Percentiles rank a stretch among this genome's conserved stretches.
Conservation (phyloP, 805 yeast species). For the Wickerhamomyces alni region DNA sequence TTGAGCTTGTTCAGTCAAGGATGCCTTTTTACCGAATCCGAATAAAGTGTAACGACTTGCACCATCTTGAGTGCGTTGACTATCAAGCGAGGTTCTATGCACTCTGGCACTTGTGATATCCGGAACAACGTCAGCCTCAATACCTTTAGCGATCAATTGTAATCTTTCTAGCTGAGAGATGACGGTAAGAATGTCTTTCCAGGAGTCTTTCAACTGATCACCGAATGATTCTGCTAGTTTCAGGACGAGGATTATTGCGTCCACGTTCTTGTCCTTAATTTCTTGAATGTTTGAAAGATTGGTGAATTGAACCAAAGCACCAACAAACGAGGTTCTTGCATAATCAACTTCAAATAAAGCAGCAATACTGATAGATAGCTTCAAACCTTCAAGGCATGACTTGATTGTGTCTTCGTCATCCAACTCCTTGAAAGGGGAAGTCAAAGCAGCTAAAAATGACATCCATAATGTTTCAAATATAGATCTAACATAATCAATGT, state of each 20-base stretch:
- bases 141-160: slow-evolving; percentile 82
- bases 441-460: slow-evolving; percentile 91
- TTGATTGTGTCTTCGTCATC: slow-evolving; percentile 67
- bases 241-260: slow-evolving; percentile 68
- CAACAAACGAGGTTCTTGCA: slow-evolving; percentile 84
- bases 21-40: slow-evolving; percentile 46
- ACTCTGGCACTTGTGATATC: slow-evolving; percentile 72
- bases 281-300: slow-evolving; percentile 75
- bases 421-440: slow-evolving; percentile 88
- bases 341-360: slow-evolving; percentile 77
- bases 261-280: slow-evolving; percentile 71
- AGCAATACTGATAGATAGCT: slow-evolving; percentile 74
- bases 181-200: slow-evolving; percentile 78
- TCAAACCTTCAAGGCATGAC: slow-evolving; percentile 79
- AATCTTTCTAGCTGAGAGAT: slow-evolving; percentile 89
- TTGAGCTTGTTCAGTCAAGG: slow-evolving; percentile 63
- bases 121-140: slow-evolving; percentile 78
- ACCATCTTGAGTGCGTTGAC: slow-evolving; percentile 32
- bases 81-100: slow-evolving; percentile 45
- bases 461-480: slow-evolving; percentile 95
- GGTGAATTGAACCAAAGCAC: slow-evolving; percentile 84
- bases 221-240: slow-evolving; percentile 79
- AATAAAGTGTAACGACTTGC: slow-evolving; percentile 42
- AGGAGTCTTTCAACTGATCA: slow-evolving; percentile 62
- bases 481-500: slow-evolving; percentile 84